Evolutionary conservation across 208 protist species (phyloP).

Genomic region (Leishmania gerbilli): DNA sequence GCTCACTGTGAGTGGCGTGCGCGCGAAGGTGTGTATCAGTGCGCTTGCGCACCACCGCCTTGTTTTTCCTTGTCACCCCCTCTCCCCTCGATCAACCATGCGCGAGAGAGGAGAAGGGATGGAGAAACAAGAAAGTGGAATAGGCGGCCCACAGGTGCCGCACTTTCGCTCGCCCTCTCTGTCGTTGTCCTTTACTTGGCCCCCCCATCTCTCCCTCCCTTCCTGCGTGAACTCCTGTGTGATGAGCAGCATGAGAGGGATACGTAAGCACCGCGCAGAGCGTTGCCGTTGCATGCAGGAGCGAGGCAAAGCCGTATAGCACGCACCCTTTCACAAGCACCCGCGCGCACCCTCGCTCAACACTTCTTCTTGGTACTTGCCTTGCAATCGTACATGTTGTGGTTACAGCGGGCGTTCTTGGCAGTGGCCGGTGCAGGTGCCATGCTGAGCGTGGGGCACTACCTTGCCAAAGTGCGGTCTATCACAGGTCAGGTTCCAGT

Average conservation of each 20-base stretch:
- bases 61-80: neutral
- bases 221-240: neutral
- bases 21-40: neutral
- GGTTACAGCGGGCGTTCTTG: constrained; percentile 9
- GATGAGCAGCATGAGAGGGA: no score
- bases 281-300: neutral
- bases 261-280: neutral
- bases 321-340: neutral
- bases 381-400: neutral
- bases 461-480: constrained; percentile 10
- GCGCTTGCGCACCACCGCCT: neutral
- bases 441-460: constrained; percentile 20
- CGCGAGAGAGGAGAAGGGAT: neutral
- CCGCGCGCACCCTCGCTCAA: neutral
- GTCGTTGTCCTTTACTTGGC: neutral
- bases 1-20: neutral
- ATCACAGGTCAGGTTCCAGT: constrained; percentile 15
- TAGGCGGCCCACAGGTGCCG: neutral
- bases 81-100: neutral
- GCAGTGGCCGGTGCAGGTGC: constrained; percentile 15
- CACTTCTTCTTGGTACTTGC: neutral
- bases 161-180: neutral
- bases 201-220: no score
- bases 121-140: neutral
- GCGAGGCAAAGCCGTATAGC: neutral